Evolutionary conservation across 208 protist species (phyloP), one percentile per base, ranked within the genome.

Genomic region (Leishmania martiniquensis): DNA sequence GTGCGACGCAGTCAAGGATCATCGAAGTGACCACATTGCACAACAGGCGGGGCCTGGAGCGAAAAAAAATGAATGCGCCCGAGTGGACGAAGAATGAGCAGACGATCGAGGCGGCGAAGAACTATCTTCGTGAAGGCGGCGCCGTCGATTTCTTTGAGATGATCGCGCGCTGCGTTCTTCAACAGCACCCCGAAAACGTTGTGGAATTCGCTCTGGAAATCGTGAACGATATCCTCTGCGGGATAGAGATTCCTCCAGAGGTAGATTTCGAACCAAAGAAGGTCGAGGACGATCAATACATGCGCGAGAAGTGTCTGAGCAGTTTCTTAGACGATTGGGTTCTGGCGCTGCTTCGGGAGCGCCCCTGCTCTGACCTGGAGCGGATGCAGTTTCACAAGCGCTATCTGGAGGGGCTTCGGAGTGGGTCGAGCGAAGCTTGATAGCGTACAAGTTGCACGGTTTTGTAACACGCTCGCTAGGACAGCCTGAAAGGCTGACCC

Each of bases 91-190:
- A 82, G 80, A 85, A 88, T 72, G 95, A 96, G 78, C 82, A 91
- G 78, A 88, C 92, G 15, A 93, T 98, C 68, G 91, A 97, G 25
- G 88, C 86, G 34, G 95, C 95, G 17, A 98, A 96, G 82, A 85
- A 77, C 70, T 98, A 97, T 80, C 86, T 98, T 32, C 89, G 95
- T 37, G 76, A 94, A 54, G 92, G 92, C 22, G 83, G 88, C 76
- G 89, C 87, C 2, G 91, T 97, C 9, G 95, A 97, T 77, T 98
- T 98, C 68, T 98, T 96, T 74, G 95, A 98, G 81, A 74, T 93
- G 74, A 87, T 98, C n/a, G 83, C 92, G 15, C 91, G 93, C 60
- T 83, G 75, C 68, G 87, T 98, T 63, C 83, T 98, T 32, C 75
- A 82, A 37, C 80, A 89, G 2, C 88, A 96, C 78, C 95, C 95